These are phyloP conservation scores for Aristolochia californica DNA, from an alignment of 164 flowering plant genomes.

Conservation along the genomic window DNA sequence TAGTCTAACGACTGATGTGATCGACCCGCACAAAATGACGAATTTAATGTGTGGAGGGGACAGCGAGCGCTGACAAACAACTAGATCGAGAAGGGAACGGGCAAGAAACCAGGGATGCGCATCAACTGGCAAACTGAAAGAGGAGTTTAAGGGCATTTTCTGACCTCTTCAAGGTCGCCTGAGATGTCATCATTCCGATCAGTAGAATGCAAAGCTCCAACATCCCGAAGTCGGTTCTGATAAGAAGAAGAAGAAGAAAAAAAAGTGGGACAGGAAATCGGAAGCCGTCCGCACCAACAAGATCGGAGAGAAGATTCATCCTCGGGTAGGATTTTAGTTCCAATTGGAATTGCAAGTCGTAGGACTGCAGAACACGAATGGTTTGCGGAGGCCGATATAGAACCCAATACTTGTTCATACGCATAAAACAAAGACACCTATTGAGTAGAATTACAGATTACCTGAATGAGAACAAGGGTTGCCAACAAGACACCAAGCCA, in stretches of 20 bases:
- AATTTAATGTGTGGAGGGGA: no score
- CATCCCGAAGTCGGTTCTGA: constrained; percentile 3
- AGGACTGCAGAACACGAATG: background rate
- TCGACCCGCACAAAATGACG: no score
- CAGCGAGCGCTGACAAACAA: no score
- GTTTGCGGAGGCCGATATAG: background rate
- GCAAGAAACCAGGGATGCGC: no score
- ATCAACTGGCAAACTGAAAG: no score
- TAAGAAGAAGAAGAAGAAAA: background rate
- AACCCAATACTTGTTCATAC: background rate
- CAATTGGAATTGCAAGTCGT: background rate
- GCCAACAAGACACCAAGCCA: no score
- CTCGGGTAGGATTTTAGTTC: background rate
- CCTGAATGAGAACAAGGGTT: no score
- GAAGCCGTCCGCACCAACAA: no score
- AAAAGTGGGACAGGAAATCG: background rate
- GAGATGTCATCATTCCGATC: background rate
- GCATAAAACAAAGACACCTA: background rate
- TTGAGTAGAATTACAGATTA: no score
- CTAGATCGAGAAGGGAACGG: no score
- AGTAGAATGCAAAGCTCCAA: background rate
- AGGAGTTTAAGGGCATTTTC: background rate
- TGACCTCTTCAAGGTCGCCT: constrained; percentile 1
- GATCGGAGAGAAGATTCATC: no score
- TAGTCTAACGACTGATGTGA: no score